Conservation (phyloP, 1,284 basidiomycete species). For the Rhodotorula sp. region DNA sequence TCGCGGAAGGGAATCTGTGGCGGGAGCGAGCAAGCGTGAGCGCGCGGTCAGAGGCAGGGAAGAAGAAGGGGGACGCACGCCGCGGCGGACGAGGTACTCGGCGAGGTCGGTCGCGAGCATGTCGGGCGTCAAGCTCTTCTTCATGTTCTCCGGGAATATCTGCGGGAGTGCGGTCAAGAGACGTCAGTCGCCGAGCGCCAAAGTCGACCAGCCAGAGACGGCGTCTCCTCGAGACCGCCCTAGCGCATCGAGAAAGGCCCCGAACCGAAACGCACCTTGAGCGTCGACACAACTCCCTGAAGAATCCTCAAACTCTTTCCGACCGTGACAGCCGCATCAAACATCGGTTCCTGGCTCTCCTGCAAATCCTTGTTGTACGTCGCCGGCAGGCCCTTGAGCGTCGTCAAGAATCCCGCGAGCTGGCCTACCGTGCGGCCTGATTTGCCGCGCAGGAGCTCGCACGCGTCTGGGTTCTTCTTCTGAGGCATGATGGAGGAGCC, state of each 20-base stretch:
- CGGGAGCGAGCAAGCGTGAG: no score
- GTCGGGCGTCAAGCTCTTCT: constrained; percentile 85
- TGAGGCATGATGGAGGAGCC: constrained; percentile 99
- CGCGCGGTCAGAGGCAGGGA: no score
- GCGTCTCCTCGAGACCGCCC: no score
- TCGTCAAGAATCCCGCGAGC: constrained; percentile 99
- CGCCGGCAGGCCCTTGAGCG: constrained; percentile 91
- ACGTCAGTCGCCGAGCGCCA: background rate
- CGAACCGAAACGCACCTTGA: constrained; percentile 61
- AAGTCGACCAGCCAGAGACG: no score
- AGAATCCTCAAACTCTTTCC: constrained; percentile 88
- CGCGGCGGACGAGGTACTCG: constrained; percentile 96
- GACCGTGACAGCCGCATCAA: constrained; percentile 88
- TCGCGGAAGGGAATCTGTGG: constrained; percentile 81
- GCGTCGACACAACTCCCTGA: constrained; percentile 87
- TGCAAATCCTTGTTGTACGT: constrained; percentile 99
- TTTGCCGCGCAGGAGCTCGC: constrained; percentile 93
- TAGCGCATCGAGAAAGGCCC: no score
- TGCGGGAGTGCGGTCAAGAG: constrained; percentile 45
- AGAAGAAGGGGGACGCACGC: constrained; percentile 60
- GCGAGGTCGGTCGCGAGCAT: constrained; percentile 96
- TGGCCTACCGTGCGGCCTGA: constrained; percentile 91
- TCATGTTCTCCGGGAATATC: constrained; percentile 89
- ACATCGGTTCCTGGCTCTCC: constrained; percentile 97
- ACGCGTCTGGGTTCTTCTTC: constrained; percentile 97